phyloP scores from a whole-genome alignment of 768 basidiomycete species.

The Suillus sp. region DNA sequence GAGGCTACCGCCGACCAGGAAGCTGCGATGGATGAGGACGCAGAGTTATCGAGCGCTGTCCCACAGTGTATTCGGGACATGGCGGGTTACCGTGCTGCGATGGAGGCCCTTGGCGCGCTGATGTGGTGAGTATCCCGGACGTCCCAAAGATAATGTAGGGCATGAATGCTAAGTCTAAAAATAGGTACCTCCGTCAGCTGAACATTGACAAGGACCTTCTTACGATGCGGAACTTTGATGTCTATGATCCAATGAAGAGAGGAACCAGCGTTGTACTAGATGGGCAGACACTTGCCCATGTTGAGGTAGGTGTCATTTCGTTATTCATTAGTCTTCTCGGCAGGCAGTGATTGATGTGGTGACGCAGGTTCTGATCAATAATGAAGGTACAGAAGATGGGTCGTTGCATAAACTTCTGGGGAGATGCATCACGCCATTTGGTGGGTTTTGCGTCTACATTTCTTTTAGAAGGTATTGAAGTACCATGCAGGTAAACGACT shows the following conservation, averaged over 20 bases:
- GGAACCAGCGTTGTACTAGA: conserved; percentile 88
- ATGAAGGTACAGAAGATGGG: conserved; percentile 91
- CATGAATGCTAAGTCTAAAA: conserved; percentile 4
- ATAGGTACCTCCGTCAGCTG: conserved; percentile 83
- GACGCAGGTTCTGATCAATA: conserved; percentile 79
- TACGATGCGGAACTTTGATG: conserved; percentile 96
- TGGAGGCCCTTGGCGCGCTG: conserved; percentile 89
- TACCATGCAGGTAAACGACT: conserved; percentile 76
- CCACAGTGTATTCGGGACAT: conserved; percentile 80
- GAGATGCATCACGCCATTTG: conserved; percentile 90
- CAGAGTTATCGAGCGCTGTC: conserved; percentile 36
- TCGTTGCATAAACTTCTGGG: conserved; percentile 81
- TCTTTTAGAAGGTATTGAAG: conserved; percentile 4
- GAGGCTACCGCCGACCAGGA: conserved; percentile 36
- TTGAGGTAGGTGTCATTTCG: conserved; percentile 62
- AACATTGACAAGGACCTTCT: conserved; percentile 96
- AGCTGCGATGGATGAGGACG: conserved; percentile 50
- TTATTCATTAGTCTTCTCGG: not conserved
- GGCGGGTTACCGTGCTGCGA: conserved; percentile 62
- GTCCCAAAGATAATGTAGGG: not conserved
- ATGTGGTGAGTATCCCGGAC: conserved; percentile 62
- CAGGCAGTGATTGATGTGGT: conserved; percentile 11
- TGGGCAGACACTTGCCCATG: conserved; percentile 92
- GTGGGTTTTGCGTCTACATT: conserved; percentile 42
- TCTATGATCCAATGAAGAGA: conserved; percentile 92